Evolutionary conservation across 306 rosid genomes (phyloP).

Genomic region (Quercus cerris): DNA sequence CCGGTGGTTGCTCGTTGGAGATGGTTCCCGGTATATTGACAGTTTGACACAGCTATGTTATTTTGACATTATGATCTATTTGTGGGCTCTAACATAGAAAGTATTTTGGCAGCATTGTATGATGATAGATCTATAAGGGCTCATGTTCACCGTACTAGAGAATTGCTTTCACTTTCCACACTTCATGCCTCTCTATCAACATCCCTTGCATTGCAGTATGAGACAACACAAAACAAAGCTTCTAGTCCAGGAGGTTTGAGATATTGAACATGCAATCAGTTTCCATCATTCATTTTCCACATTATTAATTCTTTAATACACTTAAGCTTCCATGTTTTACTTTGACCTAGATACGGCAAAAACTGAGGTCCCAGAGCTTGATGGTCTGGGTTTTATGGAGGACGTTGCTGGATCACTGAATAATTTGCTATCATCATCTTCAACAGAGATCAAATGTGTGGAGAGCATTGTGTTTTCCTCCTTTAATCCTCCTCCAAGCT

Average conservation of each 20-base stretch:
- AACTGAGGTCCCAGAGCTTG: constrained; percentile 78
- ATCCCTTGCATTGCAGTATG: constrained; percentile 93
- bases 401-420: constrained; percentile 84
- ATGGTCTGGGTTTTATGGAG: constrained; percentile 94
- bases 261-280: constrained; percentile 9
- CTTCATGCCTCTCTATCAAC: constrained; percentile 93
- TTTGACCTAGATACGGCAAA: constrained; percentile 49
- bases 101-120: constrained; percentile 73
- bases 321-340: constrained; percentile 30
- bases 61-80: constrained; percentile 4
- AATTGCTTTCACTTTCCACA: constrained; percentile 84
- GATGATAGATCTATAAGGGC: constrained; percentile 99
- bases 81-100: constrained; percentile 30
- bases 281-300: background rate
- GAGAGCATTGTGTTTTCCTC: constrained; percentile 95
- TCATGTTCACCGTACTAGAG: constrained; percentile 92
- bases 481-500: constrained; percentile 96
- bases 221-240: constrained; percentile 60
- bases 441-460: constrained; percentile 73
- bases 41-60: constrained; percentile 18
- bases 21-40: constrained; percentile 83
- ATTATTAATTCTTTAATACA: constrained; percentile 1
- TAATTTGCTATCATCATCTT: constrained; percentile 66
- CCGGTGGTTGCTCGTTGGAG: constrained; percentile 96
- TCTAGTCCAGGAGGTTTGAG: constrained; percentile 69